Evolutionary conservation across 805 yeast genomes (phyloP).

Genomic region (Torulaspora indica): DNA sequence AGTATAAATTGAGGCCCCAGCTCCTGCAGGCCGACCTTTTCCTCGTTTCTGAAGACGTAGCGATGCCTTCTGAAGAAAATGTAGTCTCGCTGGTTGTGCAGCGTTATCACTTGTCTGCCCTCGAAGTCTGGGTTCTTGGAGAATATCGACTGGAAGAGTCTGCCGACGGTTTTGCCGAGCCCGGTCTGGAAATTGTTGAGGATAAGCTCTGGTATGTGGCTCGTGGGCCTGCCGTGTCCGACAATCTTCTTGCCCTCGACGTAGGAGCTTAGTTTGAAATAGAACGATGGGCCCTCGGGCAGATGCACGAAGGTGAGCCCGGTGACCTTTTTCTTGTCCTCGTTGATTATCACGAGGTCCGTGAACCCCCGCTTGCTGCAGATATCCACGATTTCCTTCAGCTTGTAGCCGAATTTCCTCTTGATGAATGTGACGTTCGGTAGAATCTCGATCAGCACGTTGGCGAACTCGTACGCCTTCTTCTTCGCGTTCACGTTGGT

Average conservation of each 20-base stretch:
- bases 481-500: conserved; percentile 84
- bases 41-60: conserved; percentile 82
- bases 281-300: conserved; percentile 93
- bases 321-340: conserved; percentile 86
- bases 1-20: conserved; percentile 95
- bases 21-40: conserved; percentile 91
- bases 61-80: conserved; percentile 94
- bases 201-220: conserved; percentile 86
- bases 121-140: conserved; percentile 91
- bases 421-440: conserved; percentile 86
- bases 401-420: conserved; percentile 74
- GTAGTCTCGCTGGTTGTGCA: conserved; percentile 94
- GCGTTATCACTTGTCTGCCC: conserved; percentile 92
- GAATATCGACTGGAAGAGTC: conserved; percentile 84
- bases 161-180: conserved; percentile 88
- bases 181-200: conserved; percentile 90
- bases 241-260: conserved; percentile 66
- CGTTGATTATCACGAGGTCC: conserved; percentile 83
- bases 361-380: conserved; percentile 83
- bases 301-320: conserved; percentile 91
- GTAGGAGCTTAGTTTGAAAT: conserved; percentile 77
- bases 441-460: conserved; percentile 71
- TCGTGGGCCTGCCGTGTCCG: conserved; percentile 90
- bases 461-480: conserved; percentile 86
- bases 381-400: conserved; percentile 81